Evolutionary conservation across 257 asterid species (phyloP).

Genomic region (Petunia axillaris): DNA sequence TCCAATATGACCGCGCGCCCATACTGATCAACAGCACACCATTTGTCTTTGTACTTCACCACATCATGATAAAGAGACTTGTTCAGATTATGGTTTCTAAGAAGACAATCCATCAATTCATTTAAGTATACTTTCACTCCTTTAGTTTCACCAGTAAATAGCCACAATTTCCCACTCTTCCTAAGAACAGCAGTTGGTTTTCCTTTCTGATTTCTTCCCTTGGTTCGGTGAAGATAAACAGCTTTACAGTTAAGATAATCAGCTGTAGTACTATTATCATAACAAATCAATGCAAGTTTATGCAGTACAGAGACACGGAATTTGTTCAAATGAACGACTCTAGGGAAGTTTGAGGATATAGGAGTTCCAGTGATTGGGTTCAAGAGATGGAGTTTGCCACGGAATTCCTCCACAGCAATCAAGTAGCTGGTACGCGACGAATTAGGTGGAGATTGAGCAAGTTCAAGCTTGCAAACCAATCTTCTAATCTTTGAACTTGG

Average conservation of each 20-base stretch:
- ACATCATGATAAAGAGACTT: slow-evolving; percentile 16
- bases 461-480: not conserved
- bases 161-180: not conserved
- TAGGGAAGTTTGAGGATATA: slow-evolving; percentile 10
- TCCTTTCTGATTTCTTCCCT: not conserved
- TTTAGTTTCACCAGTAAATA: not conserved
- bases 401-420: slow-evolving; percentile 10
- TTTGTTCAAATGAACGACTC: slow-evolving; percentile 13
- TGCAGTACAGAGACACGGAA: slow-evolving; percentile 18
- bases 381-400: not conserved
- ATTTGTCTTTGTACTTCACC: slow-evolving; percentile 21
- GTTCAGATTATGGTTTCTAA: slow-evolving; percentile 8
- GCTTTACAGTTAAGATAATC: not conserved
- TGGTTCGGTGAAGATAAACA: not conserved
- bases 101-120: not conserved
- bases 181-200: not conserved
- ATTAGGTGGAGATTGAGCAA: slow-evolving; percentile 14
- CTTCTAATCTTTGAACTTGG: not conserved
- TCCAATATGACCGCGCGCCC: not conserved
- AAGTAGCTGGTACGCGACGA: not conserved
- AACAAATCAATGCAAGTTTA: not conserved
- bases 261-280: not conserved
- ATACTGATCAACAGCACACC: slow-evolving; percentile 5
- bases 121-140: not conserved
- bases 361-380: slow-evolving; percentile 21